These are phyloP conservation scores for Meyerozyma athensensis DNA, from an alignment of 1,139 yeast species.

Conservation along the genomic window DNA sequence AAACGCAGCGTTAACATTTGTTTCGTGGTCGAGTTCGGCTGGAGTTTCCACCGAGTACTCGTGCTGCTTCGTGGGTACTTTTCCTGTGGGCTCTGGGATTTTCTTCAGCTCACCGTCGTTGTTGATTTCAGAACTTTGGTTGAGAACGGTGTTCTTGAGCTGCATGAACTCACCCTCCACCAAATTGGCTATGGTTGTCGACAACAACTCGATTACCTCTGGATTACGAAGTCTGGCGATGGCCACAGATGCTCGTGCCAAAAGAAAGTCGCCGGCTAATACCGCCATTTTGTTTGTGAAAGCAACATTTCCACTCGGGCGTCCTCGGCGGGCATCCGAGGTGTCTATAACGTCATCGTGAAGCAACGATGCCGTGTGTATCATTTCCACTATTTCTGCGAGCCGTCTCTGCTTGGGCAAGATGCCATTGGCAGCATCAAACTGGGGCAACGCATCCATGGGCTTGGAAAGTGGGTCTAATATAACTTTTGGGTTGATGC, in stretches of 20 bases:
- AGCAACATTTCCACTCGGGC: conserved; percentile 89
- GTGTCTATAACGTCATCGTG: conserved; percentile 98
- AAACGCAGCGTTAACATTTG: conserved; percentile 80
- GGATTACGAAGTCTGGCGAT: conserved; percentile 89
- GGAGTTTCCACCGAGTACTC: conserved; percentile 51
- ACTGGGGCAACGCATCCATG: conserved; percentile 64
- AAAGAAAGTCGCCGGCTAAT: conserved; percentile 89
- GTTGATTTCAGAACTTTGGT: conserved; percentile 39
- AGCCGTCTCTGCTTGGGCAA: conserved; percentile 90
- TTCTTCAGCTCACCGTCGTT: conserved; percentile 47
- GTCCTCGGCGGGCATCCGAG: conserved; percentile 85
- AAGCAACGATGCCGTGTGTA: conserved; percentile 92
- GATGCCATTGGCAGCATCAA: conserved; percentile 61
- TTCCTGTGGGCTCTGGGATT: conserved; percentile 62
- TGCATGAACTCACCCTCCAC: conserved; percentile 99
- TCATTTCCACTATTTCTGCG: conserved; percentile 98
- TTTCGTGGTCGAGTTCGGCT: conserved; percentile 51
- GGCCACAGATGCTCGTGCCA: conserved; percentile 95
- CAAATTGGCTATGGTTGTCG: conserved; percentile 92
- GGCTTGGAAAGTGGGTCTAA: conserved; percentile 83
- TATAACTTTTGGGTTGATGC: conserved; percentile 75
- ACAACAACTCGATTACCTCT: conserved; percentile 92
- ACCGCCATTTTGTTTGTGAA: conserved; percentile 97
- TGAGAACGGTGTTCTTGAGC: conserved; percentile 79
- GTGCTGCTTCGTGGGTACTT: conserved; percentile 54